Evolutionary conservation across 805 yeast species (phyloP).

Genomic region (Dipodascus geniculatus): DNA sequence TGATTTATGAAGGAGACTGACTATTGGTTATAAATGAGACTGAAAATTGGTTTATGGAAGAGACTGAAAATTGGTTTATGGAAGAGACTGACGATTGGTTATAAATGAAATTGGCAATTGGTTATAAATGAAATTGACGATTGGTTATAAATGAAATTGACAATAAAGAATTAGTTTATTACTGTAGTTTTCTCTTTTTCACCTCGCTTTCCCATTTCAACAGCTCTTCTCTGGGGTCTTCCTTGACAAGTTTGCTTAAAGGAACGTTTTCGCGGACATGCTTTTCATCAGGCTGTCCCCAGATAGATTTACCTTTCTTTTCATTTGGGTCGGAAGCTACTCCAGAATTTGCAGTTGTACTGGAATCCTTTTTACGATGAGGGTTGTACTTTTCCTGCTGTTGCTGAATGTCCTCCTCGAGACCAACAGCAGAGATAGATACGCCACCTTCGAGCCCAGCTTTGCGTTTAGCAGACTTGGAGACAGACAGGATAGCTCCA

Average conservation of each 20-base stretch:
- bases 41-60: no score
- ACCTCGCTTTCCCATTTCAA: conserved; percentile 9
- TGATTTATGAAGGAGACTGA: no score
- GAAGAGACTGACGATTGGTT: no score
- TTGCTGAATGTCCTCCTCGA: conserved; percentile 16
- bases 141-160: not conserved
- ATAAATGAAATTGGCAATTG: no score
- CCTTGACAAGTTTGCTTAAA: conserved; percentile 10
- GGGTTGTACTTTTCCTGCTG: conserved; percentile 5
- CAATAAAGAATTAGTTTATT: not conserved
- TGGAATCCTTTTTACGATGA: conserved; percentile 3
- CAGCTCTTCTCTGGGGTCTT: conserved; percentile 26
- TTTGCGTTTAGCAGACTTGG: conserved; percentile 17
- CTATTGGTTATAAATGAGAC: not conserved
- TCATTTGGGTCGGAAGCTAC: conserved; percentile 15
- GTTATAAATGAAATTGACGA: not conserved
- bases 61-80: no score
- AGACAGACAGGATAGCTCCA: conserved; percentile 19
- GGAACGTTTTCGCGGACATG: conserved; percentile 13
- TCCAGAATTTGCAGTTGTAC: not conserved
- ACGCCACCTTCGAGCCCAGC: conserved; percentile 25
- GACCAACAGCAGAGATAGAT: conserved; percentile 18
- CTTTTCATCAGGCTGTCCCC: conserved; percentile 18
- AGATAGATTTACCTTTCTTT: conserved; percentile 8
- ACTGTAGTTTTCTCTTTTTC: not conserved